These are phyloP conservation scores for Ganoderma resinaceum DNA, from an alignment of 1,284 basidiomycete genomes.

Conservation along the genomic window DNA sequence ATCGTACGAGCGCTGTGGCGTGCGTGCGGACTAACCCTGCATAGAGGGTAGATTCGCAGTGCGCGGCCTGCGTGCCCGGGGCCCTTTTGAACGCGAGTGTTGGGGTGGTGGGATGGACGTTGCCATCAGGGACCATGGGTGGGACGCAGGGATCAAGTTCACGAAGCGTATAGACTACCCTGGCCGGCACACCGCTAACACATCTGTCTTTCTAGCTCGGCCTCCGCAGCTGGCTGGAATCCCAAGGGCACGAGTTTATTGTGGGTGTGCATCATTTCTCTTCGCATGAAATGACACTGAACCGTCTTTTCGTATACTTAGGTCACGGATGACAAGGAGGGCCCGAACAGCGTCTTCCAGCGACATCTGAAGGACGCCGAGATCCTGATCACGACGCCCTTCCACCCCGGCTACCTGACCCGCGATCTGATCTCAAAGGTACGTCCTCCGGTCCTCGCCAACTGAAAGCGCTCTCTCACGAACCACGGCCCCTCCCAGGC, in stretches of 20 bases:
- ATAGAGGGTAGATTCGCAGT: too few relatives aligned
- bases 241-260: constrained; percentile 80
- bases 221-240: constrained; percentile 73
- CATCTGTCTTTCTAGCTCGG: constrained; percentile 61
- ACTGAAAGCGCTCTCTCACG: not conserved
- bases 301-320: constrained; percentile 34
- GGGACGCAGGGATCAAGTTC: too few relatives aligned
- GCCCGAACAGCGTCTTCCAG: constrained; percentile 85
- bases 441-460: not conserved
- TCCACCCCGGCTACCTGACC: constrained; percentile 92
- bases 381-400: constrained; percentile 89
- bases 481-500: constrained; percentile 46
- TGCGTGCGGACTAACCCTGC: too few relatives aligned
- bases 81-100: too few relatives aligned
- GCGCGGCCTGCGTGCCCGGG: too few relatives aligned
- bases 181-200: not conserved
- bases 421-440: constrained; percentile 67
- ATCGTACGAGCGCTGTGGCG: too few relatives aligned
- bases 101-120: too few relatives aligned
- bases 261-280: constrained; percentile 40
- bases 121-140: too few relatives aligned
- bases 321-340: constrained; percentile 91
- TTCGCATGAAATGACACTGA: not conserved
- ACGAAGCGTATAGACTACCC: too few relatives aligned
- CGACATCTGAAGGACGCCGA: constrained; percentile 86